Evolutionary conservation across 108 stramenopile genomes (phyloP), one percentile per base, ranked within the genome.

Genomic region (Poteriospumella lacustris): DNA sequence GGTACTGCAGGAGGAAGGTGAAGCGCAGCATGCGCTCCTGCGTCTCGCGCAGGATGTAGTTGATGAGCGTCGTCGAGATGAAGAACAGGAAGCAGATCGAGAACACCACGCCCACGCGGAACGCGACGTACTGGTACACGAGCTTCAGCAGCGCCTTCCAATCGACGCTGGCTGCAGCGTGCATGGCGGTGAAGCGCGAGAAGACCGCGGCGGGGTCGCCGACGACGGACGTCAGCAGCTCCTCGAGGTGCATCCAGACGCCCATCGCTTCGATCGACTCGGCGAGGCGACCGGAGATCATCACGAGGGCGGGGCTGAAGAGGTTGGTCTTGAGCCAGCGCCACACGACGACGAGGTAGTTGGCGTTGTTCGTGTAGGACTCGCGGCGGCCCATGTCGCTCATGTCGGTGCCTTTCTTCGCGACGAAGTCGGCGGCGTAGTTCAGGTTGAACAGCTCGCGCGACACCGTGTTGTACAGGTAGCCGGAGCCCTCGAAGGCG

Each of bases 21-120:
- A 97, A 96, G 52, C 89, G 88, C 44, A 97, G 76, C 96, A 97
- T 96, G n/a, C 95, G 87, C 70, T 91, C 92, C 90, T 97, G 96
- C 44, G 96, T 95, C 85, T 96, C 93, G 33, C 91, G 86, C 3
- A 97, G 86, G 0, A 92, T 94, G 83, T 93, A 95, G 39, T 85
- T 83, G 0, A 95, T 91, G 2, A 97, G 80, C 3, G 91, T 91
- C 3, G 95, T 94, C 15, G 91, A 92, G 58, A 92, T 85, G 82
- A 92, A 94, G 83, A 93, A 93, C 1, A 96, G 82, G 81, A 97
- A 92, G 39, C 89, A 80, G 3, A 92, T 91, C 38, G 92, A 86
- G 44, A 91, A 62, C 28, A 94, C 29, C 34, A 91, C 85, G 3
- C 77, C 80, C 9, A 91, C 42, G 83, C 90, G 90, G 84, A 90